phyloP scores from a whole-genome alignment of 306 rosid genomes.

The Vigna radiata region DNA sequence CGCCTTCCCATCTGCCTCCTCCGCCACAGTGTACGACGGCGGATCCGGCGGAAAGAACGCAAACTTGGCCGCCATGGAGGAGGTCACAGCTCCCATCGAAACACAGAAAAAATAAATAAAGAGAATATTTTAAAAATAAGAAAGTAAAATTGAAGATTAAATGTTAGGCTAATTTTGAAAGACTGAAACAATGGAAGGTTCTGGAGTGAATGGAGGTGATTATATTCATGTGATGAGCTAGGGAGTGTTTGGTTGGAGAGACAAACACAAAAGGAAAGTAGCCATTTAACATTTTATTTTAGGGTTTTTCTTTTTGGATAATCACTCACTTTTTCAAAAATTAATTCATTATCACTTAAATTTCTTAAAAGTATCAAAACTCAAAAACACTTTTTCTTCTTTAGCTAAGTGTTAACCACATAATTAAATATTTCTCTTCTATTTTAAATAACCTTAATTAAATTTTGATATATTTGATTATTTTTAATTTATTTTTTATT shows the following conservation, averaged over 20 bases:
- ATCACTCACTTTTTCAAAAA: no score
- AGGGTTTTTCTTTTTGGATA: slow-evolving; percentile 7
- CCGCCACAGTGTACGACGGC: slow-evolving; percentile 30
- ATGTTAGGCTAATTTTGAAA: not conserved
- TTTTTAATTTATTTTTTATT: no score
- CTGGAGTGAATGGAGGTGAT: not conserved
- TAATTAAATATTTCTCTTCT: no score
- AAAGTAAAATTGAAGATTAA: not conserved
- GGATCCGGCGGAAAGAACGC: slow-evolving; percentile 40
- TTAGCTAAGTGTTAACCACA: no score
- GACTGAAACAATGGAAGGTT: not conserved
- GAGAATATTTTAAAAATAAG: no score
- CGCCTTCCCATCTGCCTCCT: slow-evolving; percentile 5
- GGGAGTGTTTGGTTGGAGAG: slow-evolving; percentile 12
- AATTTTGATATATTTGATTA: no score
- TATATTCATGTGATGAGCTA: not conserved
- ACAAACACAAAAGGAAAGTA: slow-evolving; percentile 1
- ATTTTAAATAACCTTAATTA: no score
- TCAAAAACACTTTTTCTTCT: no score
- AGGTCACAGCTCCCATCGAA: slow-evolving; percentile 34
- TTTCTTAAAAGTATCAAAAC: no score
- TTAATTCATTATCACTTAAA: no score
- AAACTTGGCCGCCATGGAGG: slow-evolving; percentile 38
- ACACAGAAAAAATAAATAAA: no score
- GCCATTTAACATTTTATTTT: not conserved